Base-by-base conservation (phyloP, 306 rosid species). In the Gleditsia sinensis region DNA sequence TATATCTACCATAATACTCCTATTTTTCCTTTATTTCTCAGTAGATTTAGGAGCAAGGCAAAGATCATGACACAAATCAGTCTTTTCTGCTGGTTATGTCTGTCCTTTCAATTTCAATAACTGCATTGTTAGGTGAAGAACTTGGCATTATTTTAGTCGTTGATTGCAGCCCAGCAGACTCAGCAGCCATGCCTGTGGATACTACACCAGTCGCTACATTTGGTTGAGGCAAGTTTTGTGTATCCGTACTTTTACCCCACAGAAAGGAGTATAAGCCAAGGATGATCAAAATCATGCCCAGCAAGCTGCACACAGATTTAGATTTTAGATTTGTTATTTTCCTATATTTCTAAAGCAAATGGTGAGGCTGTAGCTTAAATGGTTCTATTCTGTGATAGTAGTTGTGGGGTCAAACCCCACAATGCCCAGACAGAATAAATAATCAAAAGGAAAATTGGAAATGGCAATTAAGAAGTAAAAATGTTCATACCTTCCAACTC, bases 201-300 rank as follows among this genome's bases (percentile, higher is more conserved):
- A 39, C 46, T 71, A 49, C 75, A 17, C 34, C 80, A 4, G 74
- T 51, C 37, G 62, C 72, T 36, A 37, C 66, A 53, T 32, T 71
- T 45, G 71, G 27, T 54, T 64, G 75, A 36, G 72, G 20, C 25
- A 8, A 14, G 30, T 2, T 5, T 6, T 28, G 58, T 28, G 1
- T 39, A 75, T 89, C 86, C 23, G 63, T 81, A 4, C 6, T 71
- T 74, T 87, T 81, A 2, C 95, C 96, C 91, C 88, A 87, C 62
- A 89, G 46, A 54, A 87, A 92, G 9, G 69, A 84, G 77, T 89
- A 92, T 32, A 92, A 43, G 54, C 97, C 97, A 6, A 34, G 0
- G 12, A 83, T 69, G 72, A 92, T 83, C 71, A 89, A 46, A 73
- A 75, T 48, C 86, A 82, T 74, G 16, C 97, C 96, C 48, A 87